phyloP scores from a whole-genome alignment of 805 yeast genomes.

The Saturnispora bothae region DNA sequence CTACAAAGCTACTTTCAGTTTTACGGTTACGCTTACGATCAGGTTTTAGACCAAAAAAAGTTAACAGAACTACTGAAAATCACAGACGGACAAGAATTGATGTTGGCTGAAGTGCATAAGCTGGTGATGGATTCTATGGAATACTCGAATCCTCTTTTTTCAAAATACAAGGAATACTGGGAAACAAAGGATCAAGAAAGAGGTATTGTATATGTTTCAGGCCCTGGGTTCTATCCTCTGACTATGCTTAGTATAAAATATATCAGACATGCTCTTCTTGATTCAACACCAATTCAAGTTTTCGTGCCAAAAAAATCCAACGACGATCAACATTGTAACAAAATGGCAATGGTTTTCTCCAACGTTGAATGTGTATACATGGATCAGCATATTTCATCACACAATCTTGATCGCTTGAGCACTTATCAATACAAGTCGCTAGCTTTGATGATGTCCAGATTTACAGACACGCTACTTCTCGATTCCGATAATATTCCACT shows the following conservation, averaged over 20 bases:
- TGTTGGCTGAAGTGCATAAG: conserved; percentile 17
- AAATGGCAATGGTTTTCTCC: conserved; percentile 27
- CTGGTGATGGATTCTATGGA: conserved; percentile 11
- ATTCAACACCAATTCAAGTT: conserved; percentile 35
- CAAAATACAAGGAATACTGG: conserved; percentile 7
- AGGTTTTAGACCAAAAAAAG: conserved; percentile 15
- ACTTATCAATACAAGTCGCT: conserved; percentile 16
- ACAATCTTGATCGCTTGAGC: conserved; percentile 15
- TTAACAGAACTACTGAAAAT: conserved; percentile 18
- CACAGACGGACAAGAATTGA: conserved; percentile 18
- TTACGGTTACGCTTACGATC: conserved; percentile 22
- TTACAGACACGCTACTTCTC: conserved; percentile 31
- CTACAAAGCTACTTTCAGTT: conserved; percentile 23
- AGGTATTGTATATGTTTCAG: conserved; percentile 26
- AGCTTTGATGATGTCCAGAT: conserved; percentile 32
- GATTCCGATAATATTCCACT: conserved; percentile 37
- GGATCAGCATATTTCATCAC: conserved; percentile 22
- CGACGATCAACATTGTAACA: conserved; percentile 35
- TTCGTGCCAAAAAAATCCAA: conserved; percentile 36
- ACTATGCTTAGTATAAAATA: conserved; percentile 24
- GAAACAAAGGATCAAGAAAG: conserved; percentile 12
- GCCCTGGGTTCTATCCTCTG: conserved; percentile 22
- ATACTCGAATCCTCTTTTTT: conserved; percentile 11
- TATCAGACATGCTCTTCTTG: conserved; percentile 20
- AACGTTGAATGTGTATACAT: conserved; percentile 36